A percentile compares a stretch with the other conserved stretches of the same genome.
Evolutionary conservation across 805 yeast genomes (phyloP).

Genomic region (Myxozyma neglecta): DNA sequence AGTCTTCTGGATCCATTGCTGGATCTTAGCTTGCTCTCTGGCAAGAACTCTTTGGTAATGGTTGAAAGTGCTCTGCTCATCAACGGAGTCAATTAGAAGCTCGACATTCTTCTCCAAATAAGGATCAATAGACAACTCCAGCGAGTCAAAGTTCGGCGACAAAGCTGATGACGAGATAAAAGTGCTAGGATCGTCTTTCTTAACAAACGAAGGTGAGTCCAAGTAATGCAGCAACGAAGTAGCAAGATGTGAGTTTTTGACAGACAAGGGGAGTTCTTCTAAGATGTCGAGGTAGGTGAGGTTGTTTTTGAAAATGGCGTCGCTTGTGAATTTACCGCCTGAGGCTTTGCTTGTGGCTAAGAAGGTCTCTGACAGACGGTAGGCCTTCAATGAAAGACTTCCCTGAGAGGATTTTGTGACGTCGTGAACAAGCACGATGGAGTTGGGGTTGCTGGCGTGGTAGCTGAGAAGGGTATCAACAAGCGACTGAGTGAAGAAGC

Average conservation of each 20-base stretch:
- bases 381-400: constrained; percentile 63
- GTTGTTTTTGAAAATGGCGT: constrained; percentile 58
- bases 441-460: constrained; percentile 56
- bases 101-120: constrained; percentile 53
- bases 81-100: constrained; percentile 65
- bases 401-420: constrained; percentile 64
- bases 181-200: constrained; percentile 21
- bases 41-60: constrained; percentile 75
- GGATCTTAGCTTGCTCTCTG: constrained; percentile 66
- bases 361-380: constrained; percentile 64
- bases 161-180: constrained; percentile 24
- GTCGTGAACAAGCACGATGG: constrained; percentile 53
- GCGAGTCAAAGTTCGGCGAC: constrained; percentile 41
- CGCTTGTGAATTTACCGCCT: constrained; percentile 63
- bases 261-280: constrained; percentile 65
- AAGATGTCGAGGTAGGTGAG: constrained; percentile 65
- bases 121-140: constrained; percentile 47
- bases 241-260: constrained; percentile 68
- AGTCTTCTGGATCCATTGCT: constrained; percentile 72
- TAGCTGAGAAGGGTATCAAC: constrained; percentile 68
- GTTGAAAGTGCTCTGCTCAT: constrained; percentile 75
- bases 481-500: constrained; percentile 59
- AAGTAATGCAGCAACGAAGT: constrained; percentile 50
- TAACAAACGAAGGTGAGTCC: constrained; percentile 25
- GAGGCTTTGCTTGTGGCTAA: constrained; percentile 49